phyloP scores from a whole-genome alignment of 345 rosid species.

The Turritis glabra region DNA sequence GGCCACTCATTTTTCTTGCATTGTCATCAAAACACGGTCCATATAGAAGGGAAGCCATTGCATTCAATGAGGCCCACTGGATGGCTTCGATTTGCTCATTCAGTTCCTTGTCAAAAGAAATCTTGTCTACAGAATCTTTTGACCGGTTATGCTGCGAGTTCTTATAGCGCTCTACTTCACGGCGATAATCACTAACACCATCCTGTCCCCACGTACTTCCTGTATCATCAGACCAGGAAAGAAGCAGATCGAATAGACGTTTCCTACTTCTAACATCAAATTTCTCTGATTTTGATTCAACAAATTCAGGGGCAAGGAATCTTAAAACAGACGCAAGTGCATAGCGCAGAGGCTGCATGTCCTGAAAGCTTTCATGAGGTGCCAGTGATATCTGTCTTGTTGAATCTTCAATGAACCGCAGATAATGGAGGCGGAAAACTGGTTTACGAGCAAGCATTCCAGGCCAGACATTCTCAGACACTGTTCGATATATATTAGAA shows the following conservation, averaged over 20 bases:
- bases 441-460: conserved; percentile 85
- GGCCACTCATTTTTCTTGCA: conserved; percentile 98
- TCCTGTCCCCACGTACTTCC: conserved; percentile 91
- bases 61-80: conserved; percentile 98
- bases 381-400: conserved; percentile 60
- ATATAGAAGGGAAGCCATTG: conserved; percentile 93
- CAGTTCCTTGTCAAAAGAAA: conserved; percentile 91
- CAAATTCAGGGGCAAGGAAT: conserved; percentile 94
- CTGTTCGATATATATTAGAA: conserved; percentile 85
- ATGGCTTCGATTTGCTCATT: conserved; percentile 91
- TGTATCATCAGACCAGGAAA: conserved; percentile 89
- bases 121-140: conserved; percentile 91
- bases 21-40: conserved; percentile 99
- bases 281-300: conserved; percentile 85
- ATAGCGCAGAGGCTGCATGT: conserved; percentile 87
- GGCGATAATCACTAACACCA: conserved; percentile 79
- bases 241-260: conserved; percentile 84
- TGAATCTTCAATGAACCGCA: conserved; percentile 88
- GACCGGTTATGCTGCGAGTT: conserved; percentile 86
- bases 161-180: conserved; percentile 97
- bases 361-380: conserved; percentile 80
- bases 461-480: conserved; percentile 98
- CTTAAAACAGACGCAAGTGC: conserved; percentile 89
- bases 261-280: conserved; percentile 89
- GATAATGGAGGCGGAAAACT: conserved; percentile 84